Base-by-base conservation (phyloP, 352 stramenopile species). In the Globisporangium orthogonon region DNA sequence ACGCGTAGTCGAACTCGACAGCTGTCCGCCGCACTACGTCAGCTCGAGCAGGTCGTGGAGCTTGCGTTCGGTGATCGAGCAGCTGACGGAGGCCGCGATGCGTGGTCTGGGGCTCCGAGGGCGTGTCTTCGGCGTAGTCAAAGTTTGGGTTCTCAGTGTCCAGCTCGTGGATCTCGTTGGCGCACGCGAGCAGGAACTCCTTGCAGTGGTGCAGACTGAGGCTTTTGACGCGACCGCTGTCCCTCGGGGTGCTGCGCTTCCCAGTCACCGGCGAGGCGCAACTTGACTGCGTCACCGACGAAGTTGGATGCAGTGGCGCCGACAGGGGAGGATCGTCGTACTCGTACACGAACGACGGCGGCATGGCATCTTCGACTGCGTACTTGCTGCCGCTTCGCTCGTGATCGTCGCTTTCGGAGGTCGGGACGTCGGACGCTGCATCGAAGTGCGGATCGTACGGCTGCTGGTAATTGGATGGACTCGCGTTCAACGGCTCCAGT, bases 141-240 rank as follows among this genome's bases (percentile, higher is more conserved):
- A 90, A 89, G 47, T 62, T 62, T 9, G 80, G 69, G 54, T 77
- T 73, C n/a, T 75, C 68, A 15, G 84, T 81, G 46, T 92, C 79
- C 11, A 90, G 67, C 28, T 92, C 79, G 61, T 88, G 75, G 66
- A 92, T 90, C 56, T 92, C 79, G 63, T 90, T 92, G 13, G 74
- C 76, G 58, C 79, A 90, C 31, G 82, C 79, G 7, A 89, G 71
- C 46, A 92, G 52, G 52, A 90, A 92, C 30, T 74, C 69, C 50
- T 78, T 81, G 67, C 80, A 89, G 56, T 83, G 71, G 48, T 71
- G 61, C 9, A 87, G 55, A 29, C 71, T 86, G 31, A 75, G 48
- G 23, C 66, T 68, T 56, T 77, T 86, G 58, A 63, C 48, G 4
- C 74, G 72, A 9, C 74, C 74, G 44, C 68, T 87, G 39, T 69